A percentile compares a stretch with the other conserved stretches of the same genome.
Evolutionary conservation across 768 basidiomycete genomes (phyloP).

Genomic region (Pleurotus platypus): DNA sequence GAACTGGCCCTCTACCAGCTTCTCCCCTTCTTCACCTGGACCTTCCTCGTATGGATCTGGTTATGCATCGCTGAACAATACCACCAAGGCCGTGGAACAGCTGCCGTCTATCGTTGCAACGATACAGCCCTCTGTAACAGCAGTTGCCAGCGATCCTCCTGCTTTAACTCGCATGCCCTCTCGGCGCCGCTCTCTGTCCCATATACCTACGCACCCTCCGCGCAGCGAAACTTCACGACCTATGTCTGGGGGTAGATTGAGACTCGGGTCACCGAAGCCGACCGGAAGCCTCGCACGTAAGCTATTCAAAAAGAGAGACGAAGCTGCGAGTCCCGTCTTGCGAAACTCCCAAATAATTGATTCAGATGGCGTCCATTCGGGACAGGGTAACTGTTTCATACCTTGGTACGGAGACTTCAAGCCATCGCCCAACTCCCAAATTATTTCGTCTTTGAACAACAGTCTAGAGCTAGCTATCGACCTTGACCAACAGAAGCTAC

Average conservation of each 20-base stretch:
- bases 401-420: constrained; percentile 40
- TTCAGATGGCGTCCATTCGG: constrained; percentile 17
- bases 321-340: constrained; percentile 13
- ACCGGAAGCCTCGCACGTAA: constrained; percentile 55
- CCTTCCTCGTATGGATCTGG: constrained; percentile 35
- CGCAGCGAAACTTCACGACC: constrained; percentile 41
- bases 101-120: constrained; percentile 20
- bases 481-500: neutral
- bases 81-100: constrained; percentile 15
- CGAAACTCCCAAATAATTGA: constrained; percentile 9
- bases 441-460: constrained; percentile 2
- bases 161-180: constrained; percentile 31
- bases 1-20: constrained; percentile 31
- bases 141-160: constrained; percentile 18
- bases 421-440: neutral
- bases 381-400: constrained; percentile 31
- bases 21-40: constrained; percentile 26
- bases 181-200: constrained; percentile 56
- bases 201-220: constrained; percentile 41
- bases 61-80: constrained; percentile 9
- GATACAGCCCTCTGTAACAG: constrained; percentile 12
- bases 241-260: constrained; percentile 44
- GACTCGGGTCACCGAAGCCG: constrained; percentile 36
- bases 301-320: constrained; percentile 40
- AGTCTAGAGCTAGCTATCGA: constrained; percentile 8